These are phyloP conservation scores for Chalara sp. DNA, from an alignment of 2,329 filamentous ascomycete genomes.

Conservation along the genomic window DNA sequence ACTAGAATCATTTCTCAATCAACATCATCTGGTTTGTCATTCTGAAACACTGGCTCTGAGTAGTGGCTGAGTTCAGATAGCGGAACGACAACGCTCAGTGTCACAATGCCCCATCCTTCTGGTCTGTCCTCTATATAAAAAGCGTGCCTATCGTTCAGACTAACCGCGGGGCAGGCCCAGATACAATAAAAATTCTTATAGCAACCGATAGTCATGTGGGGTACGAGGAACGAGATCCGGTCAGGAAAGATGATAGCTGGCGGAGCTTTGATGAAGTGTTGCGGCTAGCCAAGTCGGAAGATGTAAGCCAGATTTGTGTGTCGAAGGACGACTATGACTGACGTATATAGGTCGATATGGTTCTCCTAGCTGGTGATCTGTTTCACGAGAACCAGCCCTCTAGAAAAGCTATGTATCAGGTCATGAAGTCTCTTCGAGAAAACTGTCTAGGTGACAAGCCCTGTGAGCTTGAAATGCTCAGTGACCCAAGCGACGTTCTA, in stretches of 20 bases:
- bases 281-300: slow-evolving; percentile 74
- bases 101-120: no score
- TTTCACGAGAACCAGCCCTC: slow-evolving; percentile 99
- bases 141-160: no score
- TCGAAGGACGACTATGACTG: not conserved
- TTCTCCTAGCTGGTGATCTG: slow-evolving; percentile 86
- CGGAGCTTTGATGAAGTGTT: slow-evolving; percentile 93
- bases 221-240: slow-evolving; percentile 85
- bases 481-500: slow-evolving; percentile 87
- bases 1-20: no score
- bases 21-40: no score
- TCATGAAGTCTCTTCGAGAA: slow-evolving; percentile 88
- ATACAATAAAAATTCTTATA: slow-evolving; percentile 91
- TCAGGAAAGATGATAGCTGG: slow-evolving; percentile 97
- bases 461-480: slow-evolving; percentile 89
- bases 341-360: slow-evolving; percentile 72
- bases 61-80: no score
- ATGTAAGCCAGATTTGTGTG: slow-evolving; percentile 43
- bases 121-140: no score
- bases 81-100: no score
- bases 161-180: slow-evolving; percentile 34
- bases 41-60: no score
- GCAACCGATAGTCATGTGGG: slow-evolving; percentile 98
- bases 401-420: slow-evolving; percentile 91
- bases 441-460: slow-evolving; percentile 95